Percentiles rank a stretch among this genome's conserved stretches.
phyloP scores from a whole-genome alignment of 805 yeast genomes.

The Metschnikowia corniflorae region DNA sequence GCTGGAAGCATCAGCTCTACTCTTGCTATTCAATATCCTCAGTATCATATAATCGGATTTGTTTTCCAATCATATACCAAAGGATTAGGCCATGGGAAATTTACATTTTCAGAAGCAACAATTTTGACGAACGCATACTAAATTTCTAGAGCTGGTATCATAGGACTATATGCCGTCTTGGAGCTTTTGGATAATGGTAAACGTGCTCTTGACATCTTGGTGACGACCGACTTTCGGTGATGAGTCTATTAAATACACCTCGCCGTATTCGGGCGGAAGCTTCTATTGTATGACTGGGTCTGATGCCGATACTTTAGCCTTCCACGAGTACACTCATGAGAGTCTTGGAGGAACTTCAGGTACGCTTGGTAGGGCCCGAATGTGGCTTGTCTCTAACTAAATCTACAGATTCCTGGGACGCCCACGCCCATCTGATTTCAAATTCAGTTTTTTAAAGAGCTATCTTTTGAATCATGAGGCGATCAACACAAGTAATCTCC shows the following conservation, averaged over 20 bases:
- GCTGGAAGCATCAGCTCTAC: too few species aligned
- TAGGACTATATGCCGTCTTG: constrained; percentile 83
- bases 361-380: constrained; percentile 56
- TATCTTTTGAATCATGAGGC: constrained; percentile 47
- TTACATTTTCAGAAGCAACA: too few species aligned
- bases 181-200: constrained; percentile 49
- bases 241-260: constrained; percentile 66
- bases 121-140: too few species aligned
- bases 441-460: constrained; percentile 44
- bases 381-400: constrained; percentile 41
- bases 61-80: too few species aligned
- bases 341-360: constrained; percentile 42
- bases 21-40: too few species aligned
- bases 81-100: too few species aligned
- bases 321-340: constrained; percentile 56
- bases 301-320: constrained; percentile 41
- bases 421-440: constrained; percentile 40
- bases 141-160: constrained; percentile 18
- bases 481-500: constrained; percentile 39
- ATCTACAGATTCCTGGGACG: neutral
- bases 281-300: constrained; percentile 51
- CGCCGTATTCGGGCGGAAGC: constrained; percentile 68
- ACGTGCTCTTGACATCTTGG: constrained; percentile 42
- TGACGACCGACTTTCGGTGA: constrained; percentile 72
- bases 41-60: too few species aligned